phyloP scores from a whole-genome alignment of 108 stramenopile species.

The Thalassiosira profunda region DNA sequence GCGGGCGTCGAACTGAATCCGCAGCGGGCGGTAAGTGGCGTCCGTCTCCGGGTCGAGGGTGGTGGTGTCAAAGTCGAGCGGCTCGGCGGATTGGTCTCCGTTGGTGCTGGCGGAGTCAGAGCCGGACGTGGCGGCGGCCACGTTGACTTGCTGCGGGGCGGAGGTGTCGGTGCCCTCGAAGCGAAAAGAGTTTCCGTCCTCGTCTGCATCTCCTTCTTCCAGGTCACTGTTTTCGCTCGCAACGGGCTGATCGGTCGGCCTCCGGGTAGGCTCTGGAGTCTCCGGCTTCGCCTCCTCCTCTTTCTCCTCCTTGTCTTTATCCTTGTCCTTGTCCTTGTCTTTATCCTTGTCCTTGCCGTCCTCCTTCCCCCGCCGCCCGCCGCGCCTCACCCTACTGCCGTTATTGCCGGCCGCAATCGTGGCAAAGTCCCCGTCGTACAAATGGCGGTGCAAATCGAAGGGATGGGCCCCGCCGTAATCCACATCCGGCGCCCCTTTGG shows the following conservation, averaged over 20 bases:
- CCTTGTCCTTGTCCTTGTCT: neutral
- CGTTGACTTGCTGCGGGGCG: neutral
- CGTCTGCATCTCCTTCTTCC: neutral
- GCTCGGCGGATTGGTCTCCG: too few species aligned
- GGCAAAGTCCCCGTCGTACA: neutral
- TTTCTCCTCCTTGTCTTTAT: too few species aligned
- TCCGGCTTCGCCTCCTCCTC: too few species aligned
- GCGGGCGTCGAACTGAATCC: constrained; percentile 39
- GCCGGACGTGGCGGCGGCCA: neutral
- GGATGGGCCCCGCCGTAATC: constrained; percentile 48
- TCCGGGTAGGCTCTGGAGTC: too few species aligned
- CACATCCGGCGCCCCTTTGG: constrained; percentile 16
- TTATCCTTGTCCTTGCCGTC: neutral
- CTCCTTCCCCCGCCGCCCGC: neutral
- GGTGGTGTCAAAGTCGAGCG: constrained; percentile 14
- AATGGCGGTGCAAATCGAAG: constrained; percentile 29
- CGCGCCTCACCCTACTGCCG: neutral
- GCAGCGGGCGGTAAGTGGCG: constrained; percentile 36
- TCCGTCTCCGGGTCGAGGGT: constrained; percentile 24
- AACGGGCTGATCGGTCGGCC: too few species aligned
- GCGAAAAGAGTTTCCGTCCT: too few species aligned
- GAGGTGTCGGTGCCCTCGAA: neutral
- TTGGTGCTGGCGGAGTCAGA: neutral
- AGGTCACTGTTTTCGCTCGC: neutral
- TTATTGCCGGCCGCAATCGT: neutral